Evolutionary conservation across 2,329 filamentous ascomycete species (phyloP).

Genomic region (Aspergillus pseudotamarii): DNA sequence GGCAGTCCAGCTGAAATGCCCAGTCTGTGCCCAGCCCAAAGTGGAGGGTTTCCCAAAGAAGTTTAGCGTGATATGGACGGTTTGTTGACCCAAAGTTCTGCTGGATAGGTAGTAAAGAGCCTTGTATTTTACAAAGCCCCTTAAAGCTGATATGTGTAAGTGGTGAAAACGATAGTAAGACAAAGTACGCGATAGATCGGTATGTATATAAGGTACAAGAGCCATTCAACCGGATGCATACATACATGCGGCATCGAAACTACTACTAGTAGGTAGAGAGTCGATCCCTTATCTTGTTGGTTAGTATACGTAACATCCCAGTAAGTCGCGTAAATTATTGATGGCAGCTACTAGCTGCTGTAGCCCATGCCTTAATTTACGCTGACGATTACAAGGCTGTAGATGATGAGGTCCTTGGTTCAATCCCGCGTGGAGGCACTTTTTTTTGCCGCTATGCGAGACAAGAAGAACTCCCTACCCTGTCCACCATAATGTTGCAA

Average conservation of each 20-base stretch:
- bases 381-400: too few relatives aligned
- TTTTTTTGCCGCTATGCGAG: too few relatives aligned
- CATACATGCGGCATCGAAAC: neutral
- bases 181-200: neutral
- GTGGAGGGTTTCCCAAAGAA: neutral
- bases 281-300: neutral
- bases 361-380: too few relatives aligned
- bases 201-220: neutral
- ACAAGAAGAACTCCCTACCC: too few relatives aligned
- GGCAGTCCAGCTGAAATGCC: neutral
- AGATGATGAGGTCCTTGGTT: too few relatives aligned
- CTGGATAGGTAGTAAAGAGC: neutral
- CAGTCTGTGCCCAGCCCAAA: neutral
- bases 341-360: neutral
- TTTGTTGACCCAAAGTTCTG: neutral
- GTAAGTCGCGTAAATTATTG: neutral
- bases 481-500: too few relatives aligned
- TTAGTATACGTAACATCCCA: neutral
- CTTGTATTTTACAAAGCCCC: neutral
- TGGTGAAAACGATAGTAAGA: neutral
- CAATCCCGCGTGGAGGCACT: too few relatives aligned
- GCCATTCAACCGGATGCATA: neutral
- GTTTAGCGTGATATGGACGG: neutral
- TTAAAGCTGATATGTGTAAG: too few relatives aligned
- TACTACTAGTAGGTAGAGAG: neutral